These are phyloP conservation scores for Darksidea phi DNA, from an alignment of 495 filamentous ascomycete species.

Conservation along the genomic window DNA sequence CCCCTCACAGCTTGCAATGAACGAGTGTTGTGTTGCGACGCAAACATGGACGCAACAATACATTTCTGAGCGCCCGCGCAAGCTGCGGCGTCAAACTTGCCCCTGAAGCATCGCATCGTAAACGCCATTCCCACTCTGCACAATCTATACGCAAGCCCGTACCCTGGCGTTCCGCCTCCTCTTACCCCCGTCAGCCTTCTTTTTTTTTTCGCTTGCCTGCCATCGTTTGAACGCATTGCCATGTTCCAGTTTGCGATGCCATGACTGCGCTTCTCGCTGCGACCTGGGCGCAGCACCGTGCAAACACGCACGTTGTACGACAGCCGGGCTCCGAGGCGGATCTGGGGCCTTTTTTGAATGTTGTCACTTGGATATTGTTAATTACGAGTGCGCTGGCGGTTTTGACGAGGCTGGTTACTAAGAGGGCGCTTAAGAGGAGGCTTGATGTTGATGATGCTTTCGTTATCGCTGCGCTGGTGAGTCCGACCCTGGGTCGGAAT, in stretches of 20 bases:
- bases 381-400: conserved; percentile 25
- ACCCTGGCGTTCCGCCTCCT: not conserved
- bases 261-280: conserved; percentile 12
- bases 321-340: conserved; percentile 12
- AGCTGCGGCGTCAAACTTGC: too few species aligned
- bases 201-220: not conserved
- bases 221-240: not conserved
- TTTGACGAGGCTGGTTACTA: conserved; percentile 24
- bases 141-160: too few species aligned
- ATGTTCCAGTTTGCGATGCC: conserved; percentile 12
- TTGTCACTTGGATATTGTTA: conserved; percentile 28
- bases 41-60: too few species aligned
- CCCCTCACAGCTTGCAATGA: too few species aligned
- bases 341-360: conserved; percentile 26
- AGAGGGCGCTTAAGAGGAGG: conserved; percentile 22
- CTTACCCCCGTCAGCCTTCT: not conserved
- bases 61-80: too few species aligned
- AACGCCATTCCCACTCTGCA: too few species aligned
- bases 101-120: too few species aligned
- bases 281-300: too few species aligned
- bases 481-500: too few species aligned
- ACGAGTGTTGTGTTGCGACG: too few species aligned
- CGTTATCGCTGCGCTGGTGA: conserved; percentile 27
- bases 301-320: conserved; percentile 14
- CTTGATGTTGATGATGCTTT: conserved; percentile 28